Evolutionary conservation across 768 basidiomycete species (phyloP).

Genomic region (Phylloporus arenicola): DNA sequence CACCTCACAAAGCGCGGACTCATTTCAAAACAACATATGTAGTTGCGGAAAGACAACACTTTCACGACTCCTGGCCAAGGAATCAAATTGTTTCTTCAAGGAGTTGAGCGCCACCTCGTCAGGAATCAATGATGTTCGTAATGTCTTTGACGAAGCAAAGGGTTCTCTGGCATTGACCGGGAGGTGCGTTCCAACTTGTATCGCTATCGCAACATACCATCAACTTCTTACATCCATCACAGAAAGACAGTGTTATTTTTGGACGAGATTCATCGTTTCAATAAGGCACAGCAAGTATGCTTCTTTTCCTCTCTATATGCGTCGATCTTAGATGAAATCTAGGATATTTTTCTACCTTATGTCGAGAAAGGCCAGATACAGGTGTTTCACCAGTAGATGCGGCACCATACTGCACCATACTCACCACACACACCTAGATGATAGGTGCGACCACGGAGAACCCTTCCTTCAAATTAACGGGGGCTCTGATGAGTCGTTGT

Average conservation of each 20-base stretch:
- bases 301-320: not conserved
- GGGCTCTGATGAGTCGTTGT: constrained; percentile 70
- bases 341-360: constrained; percentile 79
- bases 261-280: constrained; percentile 83
- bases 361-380: constrained; percentile 75
- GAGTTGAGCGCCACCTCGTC: constrained; percentile 73
- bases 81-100: constrained; percentile 57
- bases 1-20: not conserved
- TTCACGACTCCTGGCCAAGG: constrained; percentile 61
- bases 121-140: constrained; percentile 64
- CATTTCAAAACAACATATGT: not conserved
- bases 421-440: constrained; percentile 34
- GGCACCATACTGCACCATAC: not conserved
- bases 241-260: constrained; percentile 74
- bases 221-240: constrained; percentile 6
- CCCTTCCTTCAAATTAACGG: constrained; percentile 77
- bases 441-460: constrained; percentile 89
- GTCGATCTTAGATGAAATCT: constrained; percentile 11
- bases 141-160: constrained; percentile 74
- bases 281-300: constrained; percentile 59
- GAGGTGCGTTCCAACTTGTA: constrained; percentile 35
- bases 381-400: constrained; percentile 25
- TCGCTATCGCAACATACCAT: not conserved
- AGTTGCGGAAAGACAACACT: constrained; percentile 75
- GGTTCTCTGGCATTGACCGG: constrained; percentile 58